A percentile compares a stretch with the other conserved stretches of the same genome.
Evolutionary conservation across 139 green algal species (phyloP).

Genomic region (Chlorella sorokiniana): DNA sequence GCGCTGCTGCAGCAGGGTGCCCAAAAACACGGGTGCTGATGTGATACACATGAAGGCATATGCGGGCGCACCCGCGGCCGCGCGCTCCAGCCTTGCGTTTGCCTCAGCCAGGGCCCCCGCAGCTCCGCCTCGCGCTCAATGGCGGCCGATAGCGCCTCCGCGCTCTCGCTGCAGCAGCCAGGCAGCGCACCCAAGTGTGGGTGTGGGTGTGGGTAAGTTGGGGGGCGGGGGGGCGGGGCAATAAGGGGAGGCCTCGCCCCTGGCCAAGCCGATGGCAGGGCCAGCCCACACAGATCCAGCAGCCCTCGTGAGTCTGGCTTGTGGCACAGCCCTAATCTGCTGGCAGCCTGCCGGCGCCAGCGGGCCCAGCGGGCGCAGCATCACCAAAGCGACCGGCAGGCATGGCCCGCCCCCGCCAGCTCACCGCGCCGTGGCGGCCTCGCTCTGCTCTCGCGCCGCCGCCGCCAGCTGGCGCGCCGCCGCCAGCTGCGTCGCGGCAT

Average conservation of each 20-base stretch:
- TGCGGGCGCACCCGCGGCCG: slow-evolving; percentile 21
- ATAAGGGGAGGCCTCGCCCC: background rate
- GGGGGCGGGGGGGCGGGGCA: background rate
- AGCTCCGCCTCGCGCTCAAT: slow-evolving; percentile 50
- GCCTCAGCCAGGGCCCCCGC: slow-evolving; percentile 33
- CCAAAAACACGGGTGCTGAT: background rate
- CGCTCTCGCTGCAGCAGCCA: slow-evolving; percentile 21
- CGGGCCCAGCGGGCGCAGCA: background rate
- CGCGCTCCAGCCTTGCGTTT: slow-evolving; percentile 14
- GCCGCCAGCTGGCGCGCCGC: slow-evolving; percentile 32
- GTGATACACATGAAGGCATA: background rate
- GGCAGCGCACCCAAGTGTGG: no score
- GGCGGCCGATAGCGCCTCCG: slow-evolving; percentile 38
- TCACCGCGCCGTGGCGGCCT: slow-evolving; percentile 16
- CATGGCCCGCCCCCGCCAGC: background rate
- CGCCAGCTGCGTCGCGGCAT: slow-evolving; percentile 13
- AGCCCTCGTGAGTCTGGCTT: no score
- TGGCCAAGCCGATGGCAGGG: background rate
- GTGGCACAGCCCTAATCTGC: no score
- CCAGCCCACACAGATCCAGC: background rate
- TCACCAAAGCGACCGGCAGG: background rate
- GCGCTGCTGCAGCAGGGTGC: background rate
- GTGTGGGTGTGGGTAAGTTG: background rate
- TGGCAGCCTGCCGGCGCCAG: no score
- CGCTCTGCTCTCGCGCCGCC: background rate